Conservation (phyloP, 495 filamentous ascomycete species). For the Penicillium dipodomyicola region DNA sequence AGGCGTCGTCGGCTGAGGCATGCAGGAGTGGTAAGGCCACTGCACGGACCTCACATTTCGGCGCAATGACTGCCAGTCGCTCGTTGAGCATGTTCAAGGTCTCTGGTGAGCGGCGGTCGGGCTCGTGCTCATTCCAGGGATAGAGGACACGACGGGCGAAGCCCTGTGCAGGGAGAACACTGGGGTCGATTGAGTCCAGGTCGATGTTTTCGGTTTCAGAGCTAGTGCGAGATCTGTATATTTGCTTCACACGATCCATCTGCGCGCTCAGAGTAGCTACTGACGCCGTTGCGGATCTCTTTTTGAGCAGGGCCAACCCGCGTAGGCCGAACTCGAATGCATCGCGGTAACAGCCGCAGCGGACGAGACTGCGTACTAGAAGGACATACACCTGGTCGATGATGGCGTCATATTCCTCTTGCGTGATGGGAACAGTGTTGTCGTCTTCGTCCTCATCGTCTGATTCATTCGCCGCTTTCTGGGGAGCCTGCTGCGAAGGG, state of each 20-base stretch:
- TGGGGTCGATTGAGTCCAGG: slow-evolving; percentile 40
- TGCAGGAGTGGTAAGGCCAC: slow-evolving; percentile 69
- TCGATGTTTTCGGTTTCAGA: slow-evolving; percentile 36
- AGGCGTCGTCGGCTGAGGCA: slow-evolving; percentile 31
- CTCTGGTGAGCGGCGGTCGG: slow-evolving; percentile 71
- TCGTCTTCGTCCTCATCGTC: slow-evolving; percentile 40
- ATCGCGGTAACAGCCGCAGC: slow-evolving; percentile 69
- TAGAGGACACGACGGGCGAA: slow-evolving; percentile 83
- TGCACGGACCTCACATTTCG: slow-evolving; percentile 66
- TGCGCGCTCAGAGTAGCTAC: slow-evolving; percentile 25
- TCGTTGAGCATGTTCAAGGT: slow-evolving; percentile 66
- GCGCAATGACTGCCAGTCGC: slow-evolving; percentile 61
- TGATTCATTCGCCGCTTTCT: slow-evolving; percentile 15
- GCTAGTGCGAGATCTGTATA: slow-evolving; percentile 31
- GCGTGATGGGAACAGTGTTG: slow-evolving; percentile 36
- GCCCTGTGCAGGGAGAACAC: slow-evolving; percentile 65
- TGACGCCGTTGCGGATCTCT: slow-evolving; percentile 10
- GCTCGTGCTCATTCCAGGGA: slow-evolving; percentile 90
- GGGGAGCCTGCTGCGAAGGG: slow-evolving; percentile 9
- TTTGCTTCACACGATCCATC: slow-evolving; percentile 28
- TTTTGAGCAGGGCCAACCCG: slow-evolving; percentile 34
- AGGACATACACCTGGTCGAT: slow-evolving; percentile 43
- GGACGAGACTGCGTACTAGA: slow-evolving; percentile 56
- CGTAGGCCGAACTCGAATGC: slow-evolving; percentile 63
- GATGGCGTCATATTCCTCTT: slow-evolving; percentile 41